Evolutionary conservation across 2,329 filamentous ascomycete genomes (phyloP).

Genomic region (Penicillium sp.): DNA sequence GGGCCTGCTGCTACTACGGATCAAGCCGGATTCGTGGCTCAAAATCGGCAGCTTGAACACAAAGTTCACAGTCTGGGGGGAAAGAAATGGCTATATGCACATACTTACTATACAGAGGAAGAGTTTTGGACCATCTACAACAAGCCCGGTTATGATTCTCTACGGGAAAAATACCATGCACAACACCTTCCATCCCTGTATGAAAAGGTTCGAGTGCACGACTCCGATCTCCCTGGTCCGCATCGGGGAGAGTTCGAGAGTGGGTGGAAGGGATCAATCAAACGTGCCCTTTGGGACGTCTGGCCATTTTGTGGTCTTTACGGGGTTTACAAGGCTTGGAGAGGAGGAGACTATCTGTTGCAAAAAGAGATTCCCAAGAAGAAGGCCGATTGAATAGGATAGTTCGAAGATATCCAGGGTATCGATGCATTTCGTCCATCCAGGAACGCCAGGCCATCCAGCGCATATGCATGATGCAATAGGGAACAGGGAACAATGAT

Average conservation of each 20-base stretch:
- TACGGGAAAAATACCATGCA: constrained; percentile 44
- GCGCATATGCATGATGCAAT: constrained; percentile 2
- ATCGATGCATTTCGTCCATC: constrained; percentile 1
- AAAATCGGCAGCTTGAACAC: constrained; percentile 70
- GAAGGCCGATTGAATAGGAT: constrained; percentile 9
- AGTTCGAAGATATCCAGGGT: background rate
- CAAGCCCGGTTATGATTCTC: constrained; percentile 36
- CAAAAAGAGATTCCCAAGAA: constrained; percentile 9
- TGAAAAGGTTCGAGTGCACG: constrained; percentile 36
- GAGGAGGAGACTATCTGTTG: constrained; percentile 28
- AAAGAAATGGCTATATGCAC: constrained; percentile 84
- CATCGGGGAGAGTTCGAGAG: constrained; percentile 13
- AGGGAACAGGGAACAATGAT: background rate
- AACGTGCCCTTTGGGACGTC: constrained; percentile 18
- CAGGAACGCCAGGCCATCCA: constrained; percentile 4
- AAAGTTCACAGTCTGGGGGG: constrained; percentile 69
- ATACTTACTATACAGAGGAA: constrained; percentile 73
- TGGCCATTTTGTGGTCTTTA: constrained; percentile 31
- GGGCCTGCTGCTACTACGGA: constrained; percentile 64
- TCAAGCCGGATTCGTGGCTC: constrained; percentile 60
- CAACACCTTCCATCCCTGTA: constrained; percentile 36
- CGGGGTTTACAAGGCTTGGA: constrained; percentile 26
- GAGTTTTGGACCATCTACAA: constrained; percentile 49
- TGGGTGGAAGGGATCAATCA: constrained; percentile 17
- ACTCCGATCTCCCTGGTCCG: constrained; percentile 15